A percentile compares a stretch with the other conserved stretches of the same genome.
These are phyloP conservation scores for Flaveria robusta DNA, from an alignment of 129 eudicot species.

Conservation along the genomic window DNA sequence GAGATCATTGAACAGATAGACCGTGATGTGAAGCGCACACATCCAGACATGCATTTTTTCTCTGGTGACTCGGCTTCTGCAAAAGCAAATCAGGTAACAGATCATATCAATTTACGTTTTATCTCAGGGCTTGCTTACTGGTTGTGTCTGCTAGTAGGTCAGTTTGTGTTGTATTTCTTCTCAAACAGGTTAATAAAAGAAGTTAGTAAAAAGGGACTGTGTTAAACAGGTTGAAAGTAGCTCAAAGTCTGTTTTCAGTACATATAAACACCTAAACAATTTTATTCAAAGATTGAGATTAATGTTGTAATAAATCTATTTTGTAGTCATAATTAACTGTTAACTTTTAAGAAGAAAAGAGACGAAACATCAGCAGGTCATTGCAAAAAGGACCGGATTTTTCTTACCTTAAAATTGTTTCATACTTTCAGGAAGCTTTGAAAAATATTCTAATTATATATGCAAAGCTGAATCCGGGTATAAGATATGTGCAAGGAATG, in stretches of 20 bases:
- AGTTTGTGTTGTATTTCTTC: not conserved
- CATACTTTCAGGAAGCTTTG: constrained; percentile 75
- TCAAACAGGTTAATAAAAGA: not conserved
- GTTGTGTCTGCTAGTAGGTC: not conserved
- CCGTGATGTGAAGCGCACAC: constrained; percentile 96
- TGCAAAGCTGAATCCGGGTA: constrained; percentile 97
- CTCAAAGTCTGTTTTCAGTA: not conserved
- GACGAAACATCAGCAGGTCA: not conserved
- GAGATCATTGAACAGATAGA: constrained; percentile 96
- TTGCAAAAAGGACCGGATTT: not conserved
- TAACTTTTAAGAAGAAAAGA: not conserved
- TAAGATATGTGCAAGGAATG: constrained; percentile 99
- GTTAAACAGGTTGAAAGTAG: constrained; percentile 6
- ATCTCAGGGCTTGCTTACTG: not conserved
- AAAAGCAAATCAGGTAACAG: constrained; percentile 70
- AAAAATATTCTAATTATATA: constrained; percentile 71
- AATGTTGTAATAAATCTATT: not conserved
- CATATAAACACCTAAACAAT: not conserved
- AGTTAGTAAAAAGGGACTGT: not conserved
- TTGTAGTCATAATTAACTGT: not conserved
- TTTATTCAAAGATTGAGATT: not conserved
- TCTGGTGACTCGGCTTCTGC: constrained; percentile 82
- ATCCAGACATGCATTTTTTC: constrained; percentile 96
- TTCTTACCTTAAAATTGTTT: not conserved
- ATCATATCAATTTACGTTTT: not conserved